Evolutionary conservation across 345 rosid species (phyloP).

Genomic region (Dipteronia sinensis): DNA sequence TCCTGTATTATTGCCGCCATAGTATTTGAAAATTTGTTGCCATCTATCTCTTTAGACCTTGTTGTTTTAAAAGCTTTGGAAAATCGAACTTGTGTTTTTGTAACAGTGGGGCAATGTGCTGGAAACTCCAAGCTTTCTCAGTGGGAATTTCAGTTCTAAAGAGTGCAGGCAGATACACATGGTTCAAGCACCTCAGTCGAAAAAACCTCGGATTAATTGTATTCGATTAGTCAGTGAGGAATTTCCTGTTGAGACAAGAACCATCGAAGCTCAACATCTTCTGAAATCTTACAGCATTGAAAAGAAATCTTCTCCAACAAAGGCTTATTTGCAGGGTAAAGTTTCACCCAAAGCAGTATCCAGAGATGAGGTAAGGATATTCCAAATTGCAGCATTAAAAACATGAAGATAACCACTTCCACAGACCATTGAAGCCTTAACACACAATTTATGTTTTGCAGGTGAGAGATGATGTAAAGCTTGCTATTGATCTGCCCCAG

Average conservation of each 20-base stretch:
- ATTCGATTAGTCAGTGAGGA: background rate
- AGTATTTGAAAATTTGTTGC: background rate
- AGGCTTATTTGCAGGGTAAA: background rate
- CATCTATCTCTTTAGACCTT: background rate
- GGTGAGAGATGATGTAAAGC: background rate
- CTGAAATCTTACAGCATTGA: background rate
- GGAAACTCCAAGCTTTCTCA: background rate
- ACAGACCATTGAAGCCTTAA: background rate
- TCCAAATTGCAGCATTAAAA: background rate
- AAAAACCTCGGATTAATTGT: background rate
- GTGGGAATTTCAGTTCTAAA: background rate
- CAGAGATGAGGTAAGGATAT: conserved; percentile 18
- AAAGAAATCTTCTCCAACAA: background rate
- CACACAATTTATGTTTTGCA: conserved; percentile 15
- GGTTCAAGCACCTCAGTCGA: background rate
- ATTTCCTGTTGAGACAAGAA: conserved; percentile 4
- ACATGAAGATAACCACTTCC: background rate
- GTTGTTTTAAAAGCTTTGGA: background rate
- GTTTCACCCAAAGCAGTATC: background rate
- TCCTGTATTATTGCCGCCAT: conserved; percentile 2
- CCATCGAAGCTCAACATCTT: conserved; percentile 11
- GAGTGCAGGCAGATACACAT: conserved; percentile 1
- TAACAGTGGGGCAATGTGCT: background rate
- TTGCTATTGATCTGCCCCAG: background rate
- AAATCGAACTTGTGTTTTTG: background rate